Base-by-base conservation (phyloP, 805 yeast genomes). In the Komagataella phaffii region DNA sequence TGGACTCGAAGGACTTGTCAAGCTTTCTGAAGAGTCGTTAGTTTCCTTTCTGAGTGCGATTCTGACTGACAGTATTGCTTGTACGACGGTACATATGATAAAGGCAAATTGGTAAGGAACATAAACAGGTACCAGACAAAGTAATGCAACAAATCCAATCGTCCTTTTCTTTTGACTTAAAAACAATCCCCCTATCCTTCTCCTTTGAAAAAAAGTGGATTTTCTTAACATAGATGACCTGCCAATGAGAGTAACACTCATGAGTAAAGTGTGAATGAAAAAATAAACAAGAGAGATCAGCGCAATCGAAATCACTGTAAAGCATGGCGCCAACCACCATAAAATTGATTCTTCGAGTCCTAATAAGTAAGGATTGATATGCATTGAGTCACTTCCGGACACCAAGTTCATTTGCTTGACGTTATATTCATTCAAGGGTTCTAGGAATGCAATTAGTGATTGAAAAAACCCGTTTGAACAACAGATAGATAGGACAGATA, bases 81-180 rank as follows among this genome's bases (percentile, higher is more conserved):
- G 96, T 1, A 84, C 74, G 8, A 79, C 24, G 48, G 79, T 69
- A 47, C 83, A 74, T 6, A 85, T 73, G 6, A 80, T 68, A 58
- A 75, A 87, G 1, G 87, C 90, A 61, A 88, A 75, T 61, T 89
- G 96, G 60, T 82, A 89, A 0, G 96, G 96, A 12, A 87, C 67
- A 60, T 82, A 85, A 21, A 83, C 65, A 30, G 81, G 69, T 3
- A 85, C 83, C 18, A 73, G 62, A 0, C 70, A 55, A 2, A 79
- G 54, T 10, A 82, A 57, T 0, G 71, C 46, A 0, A 68, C 53
- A 3, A 71, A 64, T 1, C 73, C 67, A n/a, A 72, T 5, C 7
- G 68, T 59, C 30, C 64, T 61, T 3, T 64, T 53, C 40, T 55
- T 44, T n/a, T 30, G 48, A 19, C 24, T 14, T n/a, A 24, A 17